These are phyloP conservation scores for Aquanectria penicillioides DNA, from an alignment of 2,329 filamentous ascomycete genomes.

Conservation along the genomic window DNA sequence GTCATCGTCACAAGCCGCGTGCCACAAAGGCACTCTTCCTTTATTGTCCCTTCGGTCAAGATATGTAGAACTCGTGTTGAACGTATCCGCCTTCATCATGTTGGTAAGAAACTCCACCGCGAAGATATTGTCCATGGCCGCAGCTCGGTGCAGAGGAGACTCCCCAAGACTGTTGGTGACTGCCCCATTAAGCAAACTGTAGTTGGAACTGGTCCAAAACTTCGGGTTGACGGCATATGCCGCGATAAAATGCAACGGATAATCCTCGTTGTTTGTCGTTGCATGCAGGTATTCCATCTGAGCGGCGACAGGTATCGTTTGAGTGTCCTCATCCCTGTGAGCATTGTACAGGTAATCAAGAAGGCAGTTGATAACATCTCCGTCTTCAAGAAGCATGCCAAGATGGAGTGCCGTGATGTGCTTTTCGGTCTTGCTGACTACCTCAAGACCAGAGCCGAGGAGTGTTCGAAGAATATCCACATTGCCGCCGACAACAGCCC, in stretches of 20 bases:
- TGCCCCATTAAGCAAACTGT: background rate
- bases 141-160: background rate
- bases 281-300: conserved; percentile 1
- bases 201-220: background rate
- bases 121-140: background rate
- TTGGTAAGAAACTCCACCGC: background rate
- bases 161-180: background rate
- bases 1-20: conserved; percentile 1
- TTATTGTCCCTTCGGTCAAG: background rate
- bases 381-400: background rate
- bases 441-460: conserved; percentile 8
- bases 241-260: conserved; percentile 5
- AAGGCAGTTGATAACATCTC: background rate
- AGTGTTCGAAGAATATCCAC: conserved; percentile 14
- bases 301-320: background rate
- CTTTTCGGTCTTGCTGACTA: background rate
- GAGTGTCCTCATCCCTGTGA: background rate
- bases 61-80: no score
- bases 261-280: conserved; percentile 7
- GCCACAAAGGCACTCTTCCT: conserved; percentile 2
- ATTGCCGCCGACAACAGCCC: conserved; percentile 15
- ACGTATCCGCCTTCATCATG: background rate
- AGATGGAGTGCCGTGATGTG: background rate
- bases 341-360: background rate
- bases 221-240: background rate